A percentile compares a stretch with the other conserved stretches of the same genome.
These are phyloP conservation scores for Geotrichum restrictum DNA, from an alignment of 1,139 yeast genomes.

Conservation along the genomic window DNA sequence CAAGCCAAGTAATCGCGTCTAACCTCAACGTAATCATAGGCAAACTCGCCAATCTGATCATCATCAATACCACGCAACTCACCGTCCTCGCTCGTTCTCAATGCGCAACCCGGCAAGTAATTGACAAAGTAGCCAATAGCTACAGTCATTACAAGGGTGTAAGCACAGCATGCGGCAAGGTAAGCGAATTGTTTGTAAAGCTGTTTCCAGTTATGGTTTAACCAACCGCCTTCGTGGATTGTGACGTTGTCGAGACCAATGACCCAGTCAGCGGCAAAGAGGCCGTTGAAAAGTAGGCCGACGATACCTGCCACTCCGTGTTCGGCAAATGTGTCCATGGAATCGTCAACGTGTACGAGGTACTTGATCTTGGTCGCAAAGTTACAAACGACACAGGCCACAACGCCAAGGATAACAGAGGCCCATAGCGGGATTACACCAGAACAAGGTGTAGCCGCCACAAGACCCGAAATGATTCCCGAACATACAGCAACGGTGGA, in stretches of 20 bases:
- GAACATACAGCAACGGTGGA: slow-evolving; percentile 93
- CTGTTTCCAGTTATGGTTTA: slow-evolving; percentile 85
- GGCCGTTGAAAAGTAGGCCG: slow-evolving; percentile 80
- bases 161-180: slow-evolving; percentile 68
- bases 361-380: slow-evolving; percentile 85
- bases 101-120: slow-evolving; percentile 74
- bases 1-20: slow-evolving; percentile 7
- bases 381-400: slow-evolving; percentile 81
- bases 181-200: slow-evolving; percentile 86
- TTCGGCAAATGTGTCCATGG: slow-evolving; percentile 93
- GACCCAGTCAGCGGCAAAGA: slow-evolving; percentile 86
- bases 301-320: slow-evolving; percentile 95
- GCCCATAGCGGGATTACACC: slow-evolving; percentile 93
- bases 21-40: slow-evolving; percentile 92
- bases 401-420: slow-evolving; percentile 76
- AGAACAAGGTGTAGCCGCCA: slow-evolving; percentile 93
- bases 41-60: slow-evolving; percentile 97
- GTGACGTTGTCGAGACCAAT: slow-evolving; percentile 79
- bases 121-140: slow-evolving; percentile 69
- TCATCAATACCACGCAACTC: slow-evolving; percentile 92
- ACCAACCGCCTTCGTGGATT: slow-evolving; percentile 86
- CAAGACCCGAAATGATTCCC: slow-evolving; percentile 91
- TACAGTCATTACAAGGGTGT: slow-evolving; percentile 71
- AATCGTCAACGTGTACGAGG: slow-evolving; percentile 77
- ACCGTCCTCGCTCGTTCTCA: slow-evolving; percentile 77